Evolutionary conservation across 805 yeast genomes (phyloP).

Genomic region (Kazachstania bromeliacearum): DNA sequence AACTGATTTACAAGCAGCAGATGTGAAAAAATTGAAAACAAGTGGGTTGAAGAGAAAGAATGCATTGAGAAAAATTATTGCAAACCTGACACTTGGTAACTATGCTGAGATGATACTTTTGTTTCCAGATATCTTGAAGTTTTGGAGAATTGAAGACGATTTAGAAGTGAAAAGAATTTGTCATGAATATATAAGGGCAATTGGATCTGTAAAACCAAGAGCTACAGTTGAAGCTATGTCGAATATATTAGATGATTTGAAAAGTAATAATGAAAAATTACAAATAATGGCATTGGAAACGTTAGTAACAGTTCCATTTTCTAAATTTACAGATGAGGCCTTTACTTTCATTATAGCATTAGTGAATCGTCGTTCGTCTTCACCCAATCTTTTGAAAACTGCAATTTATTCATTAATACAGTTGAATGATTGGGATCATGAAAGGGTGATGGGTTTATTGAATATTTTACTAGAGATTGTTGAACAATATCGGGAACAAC

Average conservation of each 20-base stretch:
- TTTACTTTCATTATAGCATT: slow-evolving; percentile 30
- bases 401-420: slow-evolving; percentile 66
- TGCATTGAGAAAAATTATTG: slow-evolving; percentile 62
- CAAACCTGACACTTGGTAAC: slow-evolving; percentile 77
- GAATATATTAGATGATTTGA: slow-evolving; percentile 43
- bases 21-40: slow-evolving; percentile 34
- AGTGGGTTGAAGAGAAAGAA: slow-evolving; percentile 33
- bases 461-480: slow-evolving; percentile 15
- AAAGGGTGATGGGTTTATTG: slow-evolving; percentile 41
- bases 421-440: slow-evolving; percentile 47
- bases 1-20: slow-evolving; percentile 27
- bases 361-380: slow-evolving; percentile 37
- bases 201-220: slow-evolving; percentile 49
- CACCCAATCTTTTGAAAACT: slow-evolving; percentile 51
- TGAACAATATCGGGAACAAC: slow-evolving; percentile 42
- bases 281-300: slow-evolving; percentile 59
- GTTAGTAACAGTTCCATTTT: slow-evolving; percentile 47
- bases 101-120: slow-evolving; percentile 55
- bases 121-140: slow-evolving; percentile 50
- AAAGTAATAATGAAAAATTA: slow-evolving; percentile 37
- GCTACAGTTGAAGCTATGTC: slow-evolving; percentile 49
- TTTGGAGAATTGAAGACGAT: slow-evolving; percentile 51
- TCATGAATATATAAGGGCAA: slow-evolving; percentile 53
- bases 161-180: slow-evolving; percentile 64
- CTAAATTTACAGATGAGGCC: slow-evolving; percentile 41